Evolutionary conservation across 73 alveolate species (phyloP).

Genomic region (Stentor coeruleus): DNA sequence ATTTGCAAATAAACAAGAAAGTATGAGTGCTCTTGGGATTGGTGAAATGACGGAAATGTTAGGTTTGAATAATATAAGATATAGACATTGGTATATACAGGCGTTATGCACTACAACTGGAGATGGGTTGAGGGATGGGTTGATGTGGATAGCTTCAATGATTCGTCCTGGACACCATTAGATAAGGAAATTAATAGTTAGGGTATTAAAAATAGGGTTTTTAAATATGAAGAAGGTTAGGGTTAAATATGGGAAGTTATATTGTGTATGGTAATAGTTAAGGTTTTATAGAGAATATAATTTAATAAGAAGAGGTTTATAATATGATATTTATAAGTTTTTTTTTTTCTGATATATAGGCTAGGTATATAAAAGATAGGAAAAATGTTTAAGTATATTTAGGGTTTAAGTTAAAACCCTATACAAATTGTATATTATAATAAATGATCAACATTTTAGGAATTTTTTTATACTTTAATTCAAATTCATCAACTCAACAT

Average conservation of each 20-base stretch:
- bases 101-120: slow-evolving; percentile 48
- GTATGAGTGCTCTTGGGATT: slow-evolving; percentile 43
- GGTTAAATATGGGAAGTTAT: neutral
- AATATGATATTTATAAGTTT: too few relatives aligned
- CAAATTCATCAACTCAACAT: too few relatives aligned
- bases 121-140: slow-evolving; percentile 50
- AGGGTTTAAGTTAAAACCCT: too few relatives aligned
- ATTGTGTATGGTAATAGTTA: neutral
- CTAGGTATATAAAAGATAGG: too few relatives aligned
- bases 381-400: too few relatives aligned
- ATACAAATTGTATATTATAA: too few relatives aligned
- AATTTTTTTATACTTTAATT: too few relatives aligned
- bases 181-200: neutral
- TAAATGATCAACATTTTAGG: too few relatives aligned
- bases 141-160: slow-evolving; percentile 5
- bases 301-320: neutral
- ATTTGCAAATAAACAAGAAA: slow-evolving; percentile 80
- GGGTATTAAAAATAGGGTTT: neutral
- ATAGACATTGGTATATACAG: slow-evolving; percentile 19
- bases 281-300: too few relatives aligned
- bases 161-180: neutral
- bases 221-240: neutral
- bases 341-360: too few relatives aligned
- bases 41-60: slow-evolving; percentile 30
- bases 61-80: neutral